These are phyloP conservation scores for Stephanodiscus triporus DNA, from an alignment of 108 stramenopile species.

Conservation along the genomic window DNA sequence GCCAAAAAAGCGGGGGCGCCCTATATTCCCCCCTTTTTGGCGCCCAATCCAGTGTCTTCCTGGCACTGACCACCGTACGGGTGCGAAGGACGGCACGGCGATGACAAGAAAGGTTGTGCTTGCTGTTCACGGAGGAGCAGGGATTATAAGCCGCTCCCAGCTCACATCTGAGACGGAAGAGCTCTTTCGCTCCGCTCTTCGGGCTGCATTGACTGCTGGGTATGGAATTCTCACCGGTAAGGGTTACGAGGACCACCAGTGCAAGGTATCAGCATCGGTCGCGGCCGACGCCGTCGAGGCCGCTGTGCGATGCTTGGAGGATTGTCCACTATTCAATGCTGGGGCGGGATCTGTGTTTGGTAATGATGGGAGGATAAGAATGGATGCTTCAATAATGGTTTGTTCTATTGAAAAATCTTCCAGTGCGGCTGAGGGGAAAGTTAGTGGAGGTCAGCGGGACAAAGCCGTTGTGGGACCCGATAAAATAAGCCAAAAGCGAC, in stretches of 20 bases:
- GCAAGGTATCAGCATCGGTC: background rate
- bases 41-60: no score
- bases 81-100: no score
- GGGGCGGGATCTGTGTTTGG: conserved; percentile 39
- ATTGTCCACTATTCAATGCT: conserved; percentile 42
- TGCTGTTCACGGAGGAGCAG: conserved; percentile 47
- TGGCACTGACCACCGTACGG: no score
- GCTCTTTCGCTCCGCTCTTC: conserved; percentile 31
- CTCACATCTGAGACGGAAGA: conserved; percentile 26
- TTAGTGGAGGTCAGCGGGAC: background rate
- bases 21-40: no score
- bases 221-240: conserved; percentile 15
- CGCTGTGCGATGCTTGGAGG: conserved; percentile 36
- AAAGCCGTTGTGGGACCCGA: background rate
- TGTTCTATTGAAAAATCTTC: conserved; percentile 9
- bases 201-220: conserved; percentile 21
- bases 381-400: conserved; percentile 47
- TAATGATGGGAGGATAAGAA: conserved; percentile 28
- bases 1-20: no score
- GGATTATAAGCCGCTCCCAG: conserved; percentile 33
- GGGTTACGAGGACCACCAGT: background rate
- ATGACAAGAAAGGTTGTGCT: conserved; percentile 22
- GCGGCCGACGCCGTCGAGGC: conserved; percentile 37
- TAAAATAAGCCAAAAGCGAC: conserved; percentile 14
- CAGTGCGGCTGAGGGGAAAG: background rate